Evolutionary conservation across 163 green algal species (phyloP).

Genomic region (Trebouxia gelatinosa): DNA sequence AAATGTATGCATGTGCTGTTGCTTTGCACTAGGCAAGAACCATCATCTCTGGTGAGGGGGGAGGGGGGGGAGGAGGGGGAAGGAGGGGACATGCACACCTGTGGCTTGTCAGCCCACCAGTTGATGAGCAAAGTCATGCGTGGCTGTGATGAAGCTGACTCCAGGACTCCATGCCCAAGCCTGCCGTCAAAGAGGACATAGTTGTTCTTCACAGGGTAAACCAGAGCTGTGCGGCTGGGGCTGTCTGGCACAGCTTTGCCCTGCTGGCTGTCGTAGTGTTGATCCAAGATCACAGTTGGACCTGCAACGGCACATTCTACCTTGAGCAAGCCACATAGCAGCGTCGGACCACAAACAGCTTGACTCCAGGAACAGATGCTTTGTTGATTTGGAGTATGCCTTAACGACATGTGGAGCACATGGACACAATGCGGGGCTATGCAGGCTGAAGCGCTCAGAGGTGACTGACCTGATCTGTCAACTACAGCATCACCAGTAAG

Average conservation of each 20-base stretch:
- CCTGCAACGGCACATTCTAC: constrained; percentile 27
- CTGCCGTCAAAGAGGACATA: constrained; percentile 65
- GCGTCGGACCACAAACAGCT: background rate
- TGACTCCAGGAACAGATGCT: background rate
- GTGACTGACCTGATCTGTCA: constrained; percentile 7
- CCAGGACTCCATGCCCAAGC: constrained; percentile 67
- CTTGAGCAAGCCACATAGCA: background rate
- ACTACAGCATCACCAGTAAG: constrained; percentile 39
- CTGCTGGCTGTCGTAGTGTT: constrained; percentile 45
- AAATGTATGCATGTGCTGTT: too few relatives aligned
- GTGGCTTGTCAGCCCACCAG: constrained; percentile 57
- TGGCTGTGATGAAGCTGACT: constrained; percentile 35
- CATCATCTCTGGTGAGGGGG: too few relatives aligned
- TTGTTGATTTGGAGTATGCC: background rate
- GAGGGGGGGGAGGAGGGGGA: too few relatives aligned
- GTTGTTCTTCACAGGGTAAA: constrained; percentile 43
- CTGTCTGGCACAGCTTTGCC: constrained; percentile 36
- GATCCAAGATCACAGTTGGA: constrained; percentile 65
- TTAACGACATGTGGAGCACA: background rate
- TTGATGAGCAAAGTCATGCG: constrained; percentile 62
- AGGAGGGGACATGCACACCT: too few relatives aligned
- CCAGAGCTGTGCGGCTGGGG: constrained; percentile 44
- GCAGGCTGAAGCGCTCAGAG: background rate
- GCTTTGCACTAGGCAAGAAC: too few relatives aligned
- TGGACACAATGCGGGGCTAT: background rate